These are phyloP conservation scores for Fraxinus excelsior DNA, from an alignment of 257 asterid species.

Conservation along the genomic window DNA sequence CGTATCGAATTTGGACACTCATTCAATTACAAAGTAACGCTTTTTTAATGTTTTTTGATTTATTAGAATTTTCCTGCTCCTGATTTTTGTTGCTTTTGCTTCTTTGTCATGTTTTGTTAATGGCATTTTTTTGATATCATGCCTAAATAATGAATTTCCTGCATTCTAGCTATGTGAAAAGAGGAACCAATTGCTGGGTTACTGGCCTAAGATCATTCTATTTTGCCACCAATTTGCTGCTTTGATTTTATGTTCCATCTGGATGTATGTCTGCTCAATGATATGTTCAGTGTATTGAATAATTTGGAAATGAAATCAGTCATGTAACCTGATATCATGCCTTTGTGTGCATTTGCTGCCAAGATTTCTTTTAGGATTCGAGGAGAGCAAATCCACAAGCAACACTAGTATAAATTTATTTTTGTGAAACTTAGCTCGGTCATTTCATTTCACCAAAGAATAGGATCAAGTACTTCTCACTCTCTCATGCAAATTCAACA, in stretches of 20 bases:
- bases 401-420: neutral
- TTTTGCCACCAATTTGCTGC: neutral
- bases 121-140: neutral
- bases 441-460: neutral
- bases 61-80: neutral
- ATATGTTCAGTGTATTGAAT: too few relatives aligned
- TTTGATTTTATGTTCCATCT: neutral
- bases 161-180: neutral
- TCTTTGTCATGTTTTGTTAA: neutral
- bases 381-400: neutral
- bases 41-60: neutral
- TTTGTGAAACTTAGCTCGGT: neutral
- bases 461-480: neutral
- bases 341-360: neutral
- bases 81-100: neutral
- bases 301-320: neutral
- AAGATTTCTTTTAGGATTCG: neutral
- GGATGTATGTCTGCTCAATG: neutral
- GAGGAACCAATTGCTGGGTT: neutral
- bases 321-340: neutral
- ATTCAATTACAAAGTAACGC: conserved; percentile 68
- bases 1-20: conserved; percentile 73
- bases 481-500: neutral
- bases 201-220: neutral
- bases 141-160: neutral